A percentile compares a stretch with the other conserved stretches of the same genome.
phyloP scores from a whole-genome alignment of 495 filamentous ascomycete species.

The Glonium stellatum region DNA sequence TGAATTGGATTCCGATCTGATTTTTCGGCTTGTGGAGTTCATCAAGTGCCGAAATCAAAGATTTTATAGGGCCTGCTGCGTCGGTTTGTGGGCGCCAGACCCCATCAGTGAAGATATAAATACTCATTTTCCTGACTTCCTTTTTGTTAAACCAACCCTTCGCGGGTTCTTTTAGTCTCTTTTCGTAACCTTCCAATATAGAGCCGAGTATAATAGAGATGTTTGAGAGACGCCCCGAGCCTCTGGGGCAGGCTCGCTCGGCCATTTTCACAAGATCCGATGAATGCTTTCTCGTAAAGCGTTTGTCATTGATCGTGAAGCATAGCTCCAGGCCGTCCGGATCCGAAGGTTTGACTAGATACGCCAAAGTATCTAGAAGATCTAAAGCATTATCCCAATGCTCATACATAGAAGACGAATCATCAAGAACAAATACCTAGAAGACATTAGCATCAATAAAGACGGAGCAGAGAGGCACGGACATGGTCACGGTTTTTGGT shows the following conservation, averaged over 20 bases:
- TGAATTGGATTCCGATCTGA: conserved; percentile 39
- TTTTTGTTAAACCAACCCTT: no score
- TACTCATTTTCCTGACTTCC: conserved; percentile 9
- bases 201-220: no score
- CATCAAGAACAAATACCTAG: conserved; percentile 40
- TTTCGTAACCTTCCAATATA: no score
- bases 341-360: conserved; percentile 34
- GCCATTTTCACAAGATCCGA: no score
- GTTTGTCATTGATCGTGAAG: conserved; percentile 29
- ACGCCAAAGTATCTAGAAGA: conserved; percentile 30
- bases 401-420: conserved; percentile 34
- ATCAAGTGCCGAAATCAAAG: conserved; percentile 27
- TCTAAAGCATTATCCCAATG: conserved; percentile 26
- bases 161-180: no score
- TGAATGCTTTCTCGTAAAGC: conserved; percentile 1
- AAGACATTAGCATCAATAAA: no score
- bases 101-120: conserved; percentile 41
- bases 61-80: conserved; percentile 22
- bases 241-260: no score
- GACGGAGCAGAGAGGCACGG: no score
- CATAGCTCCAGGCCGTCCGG: conserved; percentile 34
- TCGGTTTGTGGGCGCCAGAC: conserved; percentile 28
- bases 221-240: no score
- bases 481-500: no score
- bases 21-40: conserved; percentile 15